Conservation (phyloP, 108 stramenopile species). For the Aurantiochytrium sp. region DNA sequence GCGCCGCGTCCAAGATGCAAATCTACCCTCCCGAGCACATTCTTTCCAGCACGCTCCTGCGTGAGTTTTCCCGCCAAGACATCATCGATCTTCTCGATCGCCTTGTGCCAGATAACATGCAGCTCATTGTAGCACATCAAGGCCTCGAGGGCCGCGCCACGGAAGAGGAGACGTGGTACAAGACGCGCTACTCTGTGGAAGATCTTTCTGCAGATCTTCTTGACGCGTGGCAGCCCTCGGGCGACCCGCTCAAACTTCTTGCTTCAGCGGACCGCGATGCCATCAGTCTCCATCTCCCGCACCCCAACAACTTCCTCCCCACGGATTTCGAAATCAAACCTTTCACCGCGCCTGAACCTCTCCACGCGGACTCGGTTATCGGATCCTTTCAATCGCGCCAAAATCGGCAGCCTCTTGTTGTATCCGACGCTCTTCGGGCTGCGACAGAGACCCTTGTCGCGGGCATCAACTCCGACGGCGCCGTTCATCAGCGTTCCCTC, state of each 20-base stretch:
- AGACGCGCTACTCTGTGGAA: slow-evolving; percentile 63
- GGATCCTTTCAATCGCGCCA: neutral
- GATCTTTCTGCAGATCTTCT: slow-evolving; percentile 45
- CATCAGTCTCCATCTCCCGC: slow-evolving; percentile 34
- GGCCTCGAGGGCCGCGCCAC: slow-evolving; percentile 26
- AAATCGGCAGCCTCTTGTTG: neutral
- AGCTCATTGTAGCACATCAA: neutral
- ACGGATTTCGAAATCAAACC: slow-evolving; percentile 20
- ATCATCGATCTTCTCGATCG: neutral
- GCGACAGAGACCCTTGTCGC: neutral
- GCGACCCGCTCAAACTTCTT: neutral
- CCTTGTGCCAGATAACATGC: neutral
- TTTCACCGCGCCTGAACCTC: neutral
- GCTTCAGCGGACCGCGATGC: neutral
- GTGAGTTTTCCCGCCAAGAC: neutral
- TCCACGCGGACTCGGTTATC: neutral
- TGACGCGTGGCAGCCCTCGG: slow-evolving; percentile 44
- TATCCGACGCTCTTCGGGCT: neutral
- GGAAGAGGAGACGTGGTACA: slow-evolving; percentile 72
- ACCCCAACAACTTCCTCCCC: slow-evolving; percentile 45
- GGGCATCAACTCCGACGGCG: neutral
- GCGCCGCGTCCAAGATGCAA: neutral
- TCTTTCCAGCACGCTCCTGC: neutral
- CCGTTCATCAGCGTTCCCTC: neutral
- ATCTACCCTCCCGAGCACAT: neutral